Evolutionary conservation across 2,329 filamentous ascomycete species (phyloP), one percentile per base, ranked within the genome.

Genomic region (Nemania abortiva): DNA sequence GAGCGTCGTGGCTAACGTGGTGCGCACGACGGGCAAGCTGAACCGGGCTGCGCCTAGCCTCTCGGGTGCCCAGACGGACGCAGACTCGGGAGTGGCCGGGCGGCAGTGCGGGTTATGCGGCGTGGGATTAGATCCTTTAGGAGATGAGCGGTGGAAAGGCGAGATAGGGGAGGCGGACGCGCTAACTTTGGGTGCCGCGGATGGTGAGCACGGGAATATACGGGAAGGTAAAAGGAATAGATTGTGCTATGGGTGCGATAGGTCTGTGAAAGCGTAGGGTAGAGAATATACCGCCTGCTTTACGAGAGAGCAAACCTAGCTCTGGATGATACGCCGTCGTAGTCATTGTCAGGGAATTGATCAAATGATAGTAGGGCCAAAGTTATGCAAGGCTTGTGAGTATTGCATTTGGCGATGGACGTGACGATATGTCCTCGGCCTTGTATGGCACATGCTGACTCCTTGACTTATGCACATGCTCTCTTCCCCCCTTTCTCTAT

Each of bases 1-100:
- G 2, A 93, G 92, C 64, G 94, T 98, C 65, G 95, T 99, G 73
- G 92, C 95, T 37, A 99, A 99, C 78, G 96, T 99, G 10, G 95
- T 98, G 5, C 89, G 94, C 70, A 99, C 95, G 39, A 91, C 92
- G n/a, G 91, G 90, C 60, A 97, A 97, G 81, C 85, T 98, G 49
- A 84, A 90, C 54, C 82, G 88, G 73, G 13, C 45, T 11, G 54
- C 52, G 20, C 53, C 69, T 5, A 15, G 22, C 11, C 2, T 22
- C 70, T 1, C 18, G 24, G 37, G 27, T 27, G 29, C 9, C 11
- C 24, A 53, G 27, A 27, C 15, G 27, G 13, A 31, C 9, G 29
- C 11, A 74, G 74, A 65, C 15, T n/a, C n/a, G 15, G 24, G 24
- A 31, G 10, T 11, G 6, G 31, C 3, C 3, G 31, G 7, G 6